A percentile compares a stretch with the other conserved stretches of the same genome.
phyloP scores from a whole-genome alignment of 352 stramenopile species.

The Peronospora tabacina region DNA sequence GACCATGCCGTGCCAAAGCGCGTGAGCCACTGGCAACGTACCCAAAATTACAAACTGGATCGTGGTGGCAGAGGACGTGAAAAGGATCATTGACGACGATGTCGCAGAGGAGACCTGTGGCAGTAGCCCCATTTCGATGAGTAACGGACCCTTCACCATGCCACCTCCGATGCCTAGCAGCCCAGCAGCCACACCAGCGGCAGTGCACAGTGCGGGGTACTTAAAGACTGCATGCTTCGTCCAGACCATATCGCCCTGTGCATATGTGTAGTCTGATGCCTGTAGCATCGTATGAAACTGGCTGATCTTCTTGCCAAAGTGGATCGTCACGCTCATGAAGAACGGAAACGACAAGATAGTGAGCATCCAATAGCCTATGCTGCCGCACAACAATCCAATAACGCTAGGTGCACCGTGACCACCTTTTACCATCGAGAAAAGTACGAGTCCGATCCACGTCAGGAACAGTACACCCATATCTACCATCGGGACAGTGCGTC shows the following conservation, averaged over 20 bases:
- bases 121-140: slow-evolving; percentile 86
- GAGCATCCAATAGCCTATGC: slow-evolving; percentile 57
- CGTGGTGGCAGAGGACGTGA: slow-evolving; percentile 93
- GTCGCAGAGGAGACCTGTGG: slow-evolving; percentile 85
- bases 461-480: slow-evolving; percentile 66
- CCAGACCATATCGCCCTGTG: slow-evolving; percentile 95
- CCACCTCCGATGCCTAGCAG: slow-evolving; percentile 85
- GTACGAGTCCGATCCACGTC: slow-evolving; percentile 67
- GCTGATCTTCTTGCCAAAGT: slow-evolving; percentile 67
- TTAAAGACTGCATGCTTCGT: slow-evolving; percentile 81
- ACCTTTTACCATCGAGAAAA: slow-evolving; percentile 75
- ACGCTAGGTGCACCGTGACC: slow-evolving; percentile 68
- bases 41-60: slow-evolving; percentile 93
- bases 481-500: slow-evolving; percentile 42
- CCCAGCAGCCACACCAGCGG: slow-evolving; percentile 61
- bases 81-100: slow-evolving; percentile 89
- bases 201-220: slow-evolving; percentile 67
- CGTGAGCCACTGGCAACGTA: slow-evolving; percentile 88
- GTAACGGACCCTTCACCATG: slow-evolving; percentile 87
- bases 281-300: slow-evolving; percentile 53
- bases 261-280: slow-evolving; percentile 85
- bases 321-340: slow-evolving; percentile 60
- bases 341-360: slow-evolving; percentile 59
- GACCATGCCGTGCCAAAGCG: slow-evolving; percentile 84
- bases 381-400: slow-evolving; percentile 61